Conservation (phyloP, 1,284 basidiomycete species). For the Ustilago curta region DNA sequence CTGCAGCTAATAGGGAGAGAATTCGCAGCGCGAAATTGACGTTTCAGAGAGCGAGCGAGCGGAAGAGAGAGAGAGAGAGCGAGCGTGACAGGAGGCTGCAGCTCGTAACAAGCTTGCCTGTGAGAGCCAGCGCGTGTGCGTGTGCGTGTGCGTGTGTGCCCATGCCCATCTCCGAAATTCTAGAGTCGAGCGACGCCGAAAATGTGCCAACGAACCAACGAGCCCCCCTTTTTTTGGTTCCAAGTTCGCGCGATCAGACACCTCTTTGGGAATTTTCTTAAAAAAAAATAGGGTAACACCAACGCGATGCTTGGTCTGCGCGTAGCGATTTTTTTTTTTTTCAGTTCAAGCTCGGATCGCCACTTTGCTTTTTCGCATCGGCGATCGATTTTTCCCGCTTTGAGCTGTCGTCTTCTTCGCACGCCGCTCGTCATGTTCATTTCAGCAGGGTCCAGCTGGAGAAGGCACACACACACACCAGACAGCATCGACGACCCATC, state of each 20-base stretch:
- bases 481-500: slow-evolving; percentile 5
- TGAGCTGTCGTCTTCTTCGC: slow-evolving; percentile 1
- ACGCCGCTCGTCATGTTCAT: too few species aligned
- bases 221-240: not conserved
- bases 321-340: not conserved
- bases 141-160: too few species aligned
- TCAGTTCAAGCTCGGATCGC: not conserved
- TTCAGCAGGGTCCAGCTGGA: not conserved
- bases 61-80: too few species aligned
- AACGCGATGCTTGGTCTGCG: slow-evolving; percentile 1
- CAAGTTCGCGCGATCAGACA: not conserved
- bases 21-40: slow-evolving; percentile 3
- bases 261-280: too few species aligned
- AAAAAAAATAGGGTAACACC: not conserved
- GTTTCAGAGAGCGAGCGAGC: not conserved
- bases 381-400: not conserved
- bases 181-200: too few species aligned
- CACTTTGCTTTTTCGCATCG: not conserved
- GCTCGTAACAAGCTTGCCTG: not conserved
- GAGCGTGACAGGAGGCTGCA: slow-evolving; percentile 6
- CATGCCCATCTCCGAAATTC: too few species aligned
- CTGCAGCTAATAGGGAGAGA: not conserved
- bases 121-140: slow-evolving; percentile 1
- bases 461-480: slow-evolving; percentile 1
- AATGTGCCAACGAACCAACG: too few species aligned